A percentile compares a stretch with the other conserved stretches of the same genome.
Conservation (phyloP, 2,329 filamentous ascomycete species). For the Diaporthe vaccinii region DNA sequence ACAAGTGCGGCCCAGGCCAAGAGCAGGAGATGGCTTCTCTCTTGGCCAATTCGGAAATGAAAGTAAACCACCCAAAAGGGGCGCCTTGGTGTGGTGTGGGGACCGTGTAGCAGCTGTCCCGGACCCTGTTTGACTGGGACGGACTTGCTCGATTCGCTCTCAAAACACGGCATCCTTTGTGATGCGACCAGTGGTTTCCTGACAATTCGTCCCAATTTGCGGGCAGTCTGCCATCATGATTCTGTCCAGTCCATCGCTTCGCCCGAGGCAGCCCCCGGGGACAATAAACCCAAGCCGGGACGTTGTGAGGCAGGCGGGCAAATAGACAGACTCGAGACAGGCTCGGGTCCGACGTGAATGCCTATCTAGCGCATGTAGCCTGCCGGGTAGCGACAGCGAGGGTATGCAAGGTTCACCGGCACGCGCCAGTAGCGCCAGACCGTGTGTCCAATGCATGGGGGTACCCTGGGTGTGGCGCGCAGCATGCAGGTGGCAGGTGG, state of each 20-base stretch:
- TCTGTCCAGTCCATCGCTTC: not conserved
- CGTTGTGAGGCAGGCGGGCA: not conserved
- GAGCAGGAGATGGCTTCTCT: too few species aligned
- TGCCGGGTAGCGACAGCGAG: not conserved
- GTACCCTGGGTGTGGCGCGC: not conserved
- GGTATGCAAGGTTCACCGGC: constrained; percentile 24
- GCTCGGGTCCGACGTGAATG: constrained; percentile 16
- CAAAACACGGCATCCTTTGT: not conserved
- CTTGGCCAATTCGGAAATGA: too few species aligned
- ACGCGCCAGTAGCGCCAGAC: constrained; percentile 15
- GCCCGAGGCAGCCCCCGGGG: not conserved
- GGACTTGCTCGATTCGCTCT: not conserved
- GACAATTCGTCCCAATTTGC: not conserved
- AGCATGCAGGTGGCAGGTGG: constrained; percentile 8
- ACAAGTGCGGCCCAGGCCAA: too few species aligned
- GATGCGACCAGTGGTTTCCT: not conserved
- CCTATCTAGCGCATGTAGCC: not conserved
- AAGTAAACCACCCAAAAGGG: not conserved
- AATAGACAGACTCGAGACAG: not conserved
- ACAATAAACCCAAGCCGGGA: not conserved
- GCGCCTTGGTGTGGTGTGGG: not conserved
- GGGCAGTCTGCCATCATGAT: not conserved
- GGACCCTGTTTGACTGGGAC: not conserved
- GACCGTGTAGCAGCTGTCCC: not conserved
- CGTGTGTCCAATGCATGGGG: constrained; percentile 21